Conservation (phyloP, 2,329 filamentous ascomycete species). For the Cylindrodendrum hubeiense region DNA sequence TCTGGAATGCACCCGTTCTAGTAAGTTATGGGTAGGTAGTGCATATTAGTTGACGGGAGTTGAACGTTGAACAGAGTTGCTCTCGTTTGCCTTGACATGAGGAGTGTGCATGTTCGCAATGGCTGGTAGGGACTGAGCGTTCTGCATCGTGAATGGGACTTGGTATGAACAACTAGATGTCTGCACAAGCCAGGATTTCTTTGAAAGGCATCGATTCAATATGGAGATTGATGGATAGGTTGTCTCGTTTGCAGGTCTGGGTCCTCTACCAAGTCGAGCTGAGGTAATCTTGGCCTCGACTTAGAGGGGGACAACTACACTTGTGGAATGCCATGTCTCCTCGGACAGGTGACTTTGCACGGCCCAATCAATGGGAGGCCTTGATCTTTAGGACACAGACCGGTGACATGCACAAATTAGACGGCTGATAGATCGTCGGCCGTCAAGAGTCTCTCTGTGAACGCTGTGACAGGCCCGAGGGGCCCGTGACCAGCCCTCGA, state of each 20-base stretch:
- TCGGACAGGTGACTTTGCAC: not conserved
- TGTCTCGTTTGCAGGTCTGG: too few relatives aligned
- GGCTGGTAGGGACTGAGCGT: too few relatives aligned
- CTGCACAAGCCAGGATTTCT: too few relatives aligned
- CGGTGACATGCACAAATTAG: not conserved
- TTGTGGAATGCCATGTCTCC: not conserved
- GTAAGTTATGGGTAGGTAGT: not conserved
- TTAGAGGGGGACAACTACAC: not conserved
- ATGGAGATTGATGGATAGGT: too few relatives aligned
- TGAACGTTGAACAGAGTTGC: not conserved
- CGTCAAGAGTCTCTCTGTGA: not conserved
- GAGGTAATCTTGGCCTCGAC: not conserved
- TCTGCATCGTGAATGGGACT: too few relatives aligned
- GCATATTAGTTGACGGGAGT: not conserved
- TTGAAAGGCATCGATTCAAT: too few relatives aligned
- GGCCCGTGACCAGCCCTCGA: not conserved
- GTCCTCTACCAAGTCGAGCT: not conserved
- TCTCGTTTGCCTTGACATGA: not conserved
- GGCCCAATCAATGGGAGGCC: not conserved
- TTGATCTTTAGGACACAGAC: not conserved
- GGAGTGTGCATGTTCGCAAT: not conserved
- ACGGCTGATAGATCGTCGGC: not conserved
- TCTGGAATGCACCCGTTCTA: not conserved
- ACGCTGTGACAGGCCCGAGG: not conserved
- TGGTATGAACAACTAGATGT: too few relatives aligned